Evolutionary conservation across 164 flowering plant species (phyloP).

Genomic region (Vitis rupestris): DNA sequence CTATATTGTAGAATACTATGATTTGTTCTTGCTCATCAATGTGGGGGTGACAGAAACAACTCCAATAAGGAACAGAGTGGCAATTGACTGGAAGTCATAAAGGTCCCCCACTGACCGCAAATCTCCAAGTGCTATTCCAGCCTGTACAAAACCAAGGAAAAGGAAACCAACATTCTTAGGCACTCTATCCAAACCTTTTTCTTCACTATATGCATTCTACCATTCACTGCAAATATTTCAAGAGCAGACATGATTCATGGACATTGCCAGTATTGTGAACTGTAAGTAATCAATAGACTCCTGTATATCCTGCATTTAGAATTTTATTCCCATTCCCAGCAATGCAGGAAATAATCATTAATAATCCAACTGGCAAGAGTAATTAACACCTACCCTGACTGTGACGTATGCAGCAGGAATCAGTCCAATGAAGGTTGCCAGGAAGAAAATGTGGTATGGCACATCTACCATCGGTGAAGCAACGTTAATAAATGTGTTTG

Average conservation of each 20-base stretch:
- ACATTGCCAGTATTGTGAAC: too few species aligned
- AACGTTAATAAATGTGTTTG: slow-evolving; percentile 89
- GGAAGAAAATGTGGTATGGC: slow-evolving; percentile 84
- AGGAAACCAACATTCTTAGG: background rate
- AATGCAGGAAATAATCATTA: too few species aligned
- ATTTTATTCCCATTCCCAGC: too few species aligned
- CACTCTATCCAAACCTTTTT: too few species aligned
- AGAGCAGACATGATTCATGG: too few species aligned
- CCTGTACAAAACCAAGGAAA: slow-evolving; percentile 38
- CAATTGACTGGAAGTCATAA: slow-evolving; percentile 79
- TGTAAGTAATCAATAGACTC: too few species aligned
- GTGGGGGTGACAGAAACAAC: slow-evolving; percentile 76
- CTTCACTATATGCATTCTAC: too few species aligned
- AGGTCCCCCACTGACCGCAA: slow-evolving; percentile 78
- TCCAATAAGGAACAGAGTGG: slow-evolving; percentile 85
- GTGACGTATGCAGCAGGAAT: slow-evolving; percentile 97
- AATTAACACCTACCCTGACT: slow-evolving; percentile 62
- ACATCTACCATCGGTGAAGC: slow-evolving; percentile 97
- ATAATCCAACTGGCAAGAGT: too few species aligned
- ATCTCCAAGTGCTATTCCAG: slow-evolving; percentile 92
- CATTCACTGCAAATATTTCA: too few species aligned
- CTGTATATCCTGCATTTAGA: too few species aligned
- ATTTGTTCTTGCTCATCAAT: slow-evolving; percentile 55
- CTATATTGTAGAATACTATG: slow-evolving; percentile 3
- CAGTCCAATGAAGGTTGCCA: slow-evolving; percentile 80